Evolutionary conservation across 805 yeast species (phyloP), one percentile per base, ranked within the genome.

Genomic region (Candida railenensis): DNA sequence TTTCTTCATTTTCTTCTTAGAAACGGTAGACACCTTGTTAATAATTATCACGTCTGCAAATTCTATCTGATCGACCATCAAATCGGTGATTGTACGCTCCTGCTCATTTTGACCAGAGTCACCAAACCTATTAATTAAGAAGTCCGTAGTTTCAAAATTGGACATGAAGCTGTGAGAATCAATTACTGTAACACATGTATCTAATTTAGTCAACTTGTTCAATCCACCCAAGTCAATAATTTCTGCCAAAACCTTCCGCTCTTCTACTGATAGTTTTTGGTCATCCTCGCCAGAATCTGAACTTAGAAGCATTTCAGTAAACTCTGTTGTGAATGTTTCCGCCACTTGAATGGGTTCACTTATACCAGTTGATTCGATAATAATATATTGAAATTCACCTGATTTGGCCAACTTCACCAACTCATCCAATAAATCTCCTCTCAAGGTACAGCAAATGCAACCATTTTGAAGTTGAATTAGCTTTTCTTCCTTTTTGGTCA

Each of bases 261-360:
- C 63, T 4, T 56, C 56, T 12, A 52, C 47, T 3, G 51, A 40
- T 5, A 56, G 48, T 11, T 50, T 40, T 14, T 30, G 18, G 21
- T 42, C 15, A 9, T 22, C 39, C 4, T 8, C 14, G 5, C 30
- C 37, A 9, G 50, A 62, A 20, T 60, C 62, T 4, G 57, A 50
- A 34, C 57, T 55, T 36, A 71, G 50, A 45, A 72, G 51, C 34
- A 65, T 53, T 15, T 65, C 60, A 4, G 74, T 58, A 49, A 73
- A 74, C 47, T 74, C 77, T 11, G 61, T 58, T 3, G 76, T 66
- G 49, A 74, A 74, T 2, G 78, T 75, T 51, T 74, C 78, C 0
- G 80, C 80, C 15, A 74, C 77, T 51, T 74, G 77, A 77, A 73
- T 71, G 22, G 79, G 78, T 52, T 74, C 80, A 18, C 74, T 67